Percentiles rank a stretch among this genome's conserved stretches.
Conservation (phyloP, 108 stramenopile genomes). For the Chaetoceros tenuissimus region DNA sequence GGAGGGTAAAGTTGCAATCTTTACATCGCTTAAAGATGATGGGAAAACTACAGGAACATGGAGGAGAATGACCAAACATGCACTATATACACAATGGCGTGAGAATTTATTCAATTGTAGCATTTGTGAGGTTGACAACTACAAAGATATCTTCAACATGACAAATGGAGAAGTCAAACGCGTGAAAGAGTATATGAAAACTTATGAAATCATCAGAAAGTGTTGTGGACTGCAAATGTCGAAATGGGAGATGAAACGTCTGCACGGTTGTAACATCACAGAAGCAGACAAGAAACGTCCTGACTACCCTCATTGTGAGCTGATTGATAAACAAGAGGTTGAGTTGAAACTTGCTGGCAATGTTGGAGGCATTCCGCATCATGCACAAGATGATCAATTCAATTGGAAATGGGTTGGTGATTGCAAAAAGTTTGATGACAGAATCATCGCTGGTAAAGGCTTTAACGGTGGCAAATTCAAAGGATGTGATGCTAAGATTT, state of each 20-base stretch:
- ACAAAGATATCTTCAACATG: background rate
- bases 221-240: background rate
- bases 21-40: background rate
- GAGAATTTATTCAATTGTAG: background rate
- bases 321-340: background rate
- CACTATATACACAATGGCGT: background rate
- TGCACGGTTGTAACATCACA: background rate
- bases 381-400: background rate
- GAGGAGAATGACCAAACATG: background rate
- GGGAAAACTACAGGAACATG: background rate
- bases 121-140: background rate
- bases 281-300: background rate
- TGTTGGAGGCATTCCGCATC: background rate
- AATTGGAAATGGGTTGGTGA: background rate
- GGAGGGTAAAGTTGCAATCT: background rate
- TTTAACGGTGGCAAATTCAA: background rate
- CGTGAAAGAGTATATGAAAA: background rate
- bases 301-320: background rate
- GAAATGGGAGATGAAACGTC: background rate
- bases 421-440: background rate
- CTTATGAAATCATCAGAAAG: background rate
- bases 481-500: background rate
- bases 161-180: background rate
- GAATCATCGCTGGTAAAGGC: background rate
- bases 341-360: background rate